Evolutionary conservation across 805 yeast species (phyloP).

Genomic region (Zygosaccharomyces siamensis): DNA sequence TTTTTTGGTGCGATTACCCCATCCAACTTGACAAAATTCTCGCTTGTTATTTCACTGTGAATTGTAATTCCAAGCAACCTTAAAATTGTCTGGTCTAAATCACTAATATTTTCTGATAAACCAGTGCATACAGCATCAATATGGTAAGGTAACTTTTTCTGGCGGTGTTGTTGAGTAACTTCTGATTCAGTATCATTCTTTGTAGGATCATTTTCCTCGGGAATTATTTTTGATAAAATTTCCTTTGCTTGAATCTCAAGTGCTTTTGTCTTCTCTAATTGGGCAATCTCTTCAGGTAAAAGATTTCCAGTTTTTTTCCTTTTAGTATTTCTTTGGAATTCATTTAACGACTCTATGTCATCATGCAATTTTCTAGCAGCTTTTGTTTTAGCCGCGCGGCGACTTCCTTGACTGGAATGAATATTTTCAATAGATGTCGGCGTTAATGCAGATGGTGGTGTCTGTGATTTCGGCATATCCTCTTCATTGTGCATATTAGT

Average conservation of each 20-base stretch:
- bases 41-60: slow-evolving; percentile 25
- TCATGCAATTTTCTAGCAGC: slow-evolving; percentile 64
- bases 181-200: slow-evolving; percentile 7
- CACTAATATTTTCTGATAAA: slow-evolving; percentile 46
- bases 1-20: slow-evolving; percentile 72
- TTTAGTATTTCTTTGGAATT: slow-evolving; percentile 52
- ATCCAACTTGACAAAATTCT: slow-evolving; percentile 36
- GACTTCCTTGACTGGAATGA: slow-evolving; percentile 22
- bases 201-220: slow-evolving; percentile 9
- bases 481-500: not conserved
- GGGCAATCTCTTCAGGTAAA: slow-evolving; percentile 41
- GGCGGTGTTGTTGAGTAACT: slow-evolving; percentile 13
- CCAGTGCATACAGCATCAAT: slow-evolving; percentile 60
- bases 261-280: slow-evolving; percentile 29
- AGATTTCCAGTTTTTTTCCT: slow-evolving; percentile 34
- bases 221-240: slow-evolving; percentile 8
- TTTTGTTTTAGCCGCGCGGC: slow-evolving; percentile 57
- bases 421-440: slow-evolving; percentile 15
- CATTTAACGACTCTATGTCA: slow-evolving; percentile 63
- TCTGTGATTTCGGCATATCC: slow-evolving; percentile 4
- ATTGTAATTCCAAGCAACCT: slow-evolving; percentile 55
- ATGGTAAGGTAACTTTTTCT: slow-evolving; percentile 33
- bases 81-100: slow-evolving; percentile 42
- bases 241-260: slow-evolving; percentile 24
- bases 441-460: slow-evolving; percentile 6